A percentile compares a stretch with the other conserved stretches of the same genome.
Conservation (phyloP, 495 filamentous ascomycete species). For the Penicillium flavigenum region DNA sequence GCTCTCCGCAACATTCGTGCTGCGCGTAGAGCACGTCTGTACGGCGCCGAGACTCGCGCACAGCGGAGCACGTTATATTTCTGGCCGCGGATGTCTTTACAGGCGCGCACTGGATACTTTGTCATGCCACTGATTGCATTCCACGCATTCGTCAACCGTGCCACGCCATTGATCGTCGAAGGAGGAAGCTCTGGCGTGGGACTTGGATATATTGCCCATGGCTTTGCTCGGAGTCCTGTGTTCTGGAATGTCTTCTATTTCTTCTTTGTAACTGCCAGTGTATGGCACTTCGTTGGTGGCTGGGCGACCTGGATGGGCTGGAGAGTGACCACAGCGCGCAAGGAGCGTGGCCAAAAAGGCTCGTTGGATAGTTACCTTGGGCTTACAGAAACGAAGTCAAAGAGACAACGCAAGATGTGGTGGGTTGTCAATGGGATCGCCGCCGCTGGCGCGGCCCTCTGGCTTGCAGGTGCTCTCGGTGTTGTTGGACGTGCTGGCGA, state of each 20-base stretch:
- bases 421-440: slow-evolving; percentile 65
- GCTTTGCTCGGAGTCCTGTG: slow-evolving; percentile 66
- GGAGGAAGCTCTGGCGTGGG: slow-evolving; percentile 81
- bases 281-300: slow-evolving; percentile 81
- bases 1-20: slow-evolving; percentile 72
- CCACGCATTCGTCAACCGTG: slow-evolving; percentile 71
- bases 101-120: slow-evolving; percentile 64
- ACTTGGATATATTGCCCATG: slow-evolving; percentile 80
- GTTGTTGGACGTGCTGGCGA: slow-evolving; percentile 72
- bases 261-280: slow-evolving; percentile 64
- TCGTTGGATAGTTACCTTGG: slow-evolving; percentile 41
- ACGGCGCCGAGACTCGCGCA: slow-evolving; percentile 58
- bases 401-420: slow-evolving; percentile 59
- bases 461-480: slow-evolving; percentile 79
- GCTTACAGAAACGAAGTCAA: slow-evolving; percentile 38
- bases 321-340: slow-evolving; percentile 44
- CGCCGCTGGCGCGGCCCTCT: slow-evolving; percentile 58
- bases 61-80: slow-evolving; percentile 40
- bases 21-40: slow-evolving; percentile 62
- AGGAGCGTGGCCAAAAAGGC: slow-evolving; percentile 33
- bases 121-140: slow-evolving; percentile 61
- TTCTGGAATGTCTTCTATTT: slow-evolving; percentile 67
- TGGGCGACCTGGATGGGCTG: slow-evolving; percentile 70
- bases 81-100: slow-evolving; percentile 68
- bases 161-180: slow-evolving; percentile 68